These are phyloP conservation scores for Wilhelminamyces savonicus DNA, from an alignment of 805 yeast species.

Conservation along the genomic window DNA sequence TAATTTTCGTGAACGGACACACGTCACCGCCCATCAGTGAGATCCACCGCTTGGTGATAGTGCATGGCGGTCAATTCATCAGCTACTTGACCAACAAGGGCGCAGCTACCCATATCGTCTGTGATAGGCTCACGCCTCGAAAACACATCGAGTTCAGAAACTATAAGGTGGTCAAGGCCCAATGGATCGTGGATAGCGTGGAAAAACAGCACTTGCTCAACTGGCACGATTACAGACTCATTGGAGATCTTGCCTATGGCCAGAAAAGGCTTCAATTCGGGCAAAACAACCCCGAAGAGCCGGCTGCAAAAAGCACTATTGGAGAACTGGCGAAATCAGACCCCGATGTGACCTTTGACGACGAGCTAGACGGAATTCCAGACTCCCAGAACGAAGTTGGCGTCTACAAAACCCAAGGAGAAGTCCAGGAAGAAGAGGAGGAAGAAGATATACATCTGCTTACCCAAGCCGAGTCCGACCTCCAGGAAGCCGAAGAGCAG, in stretches of 20 bases:
- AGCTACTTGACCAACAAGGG: slow-evolving; percentile 67
- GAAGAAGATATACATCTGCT: neutral
- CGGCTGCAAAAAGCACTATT: no score
- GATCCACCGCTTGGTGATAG: slow-evolving; percentile 62
- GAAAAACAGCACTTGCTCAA: slow-evolving; percentile 41
- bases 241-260: slow-evolving; percentile 47
- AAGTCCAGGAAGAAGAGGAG: neutral
- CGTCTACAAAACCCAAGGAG: no score
- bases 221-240: slow-evolving; percentile 63
- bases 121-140: slow-evolving; percentile 70
- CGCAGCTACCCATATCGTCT: slow-evolving; percentile 78
- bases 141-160: slow-evolving; percentile 60
- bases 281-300: neutral
- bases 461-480: neutral
- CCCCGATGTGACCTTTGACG: no score
- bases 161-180: slow-evolving; percentile 72
- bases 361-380: no score
- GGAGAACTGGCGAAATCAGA: no score
- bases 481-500: neutral
- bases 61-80: slow-evolving; percentile 75
- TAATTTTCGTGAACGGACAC: slow-evolving; percentile 81
- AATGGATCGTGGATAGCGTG: slow-evolving; percentile 73
- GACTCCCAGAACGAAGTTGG: no score
- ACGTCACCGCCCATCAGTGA: slow-evolving; percentile 75
- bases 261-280: slow-evolving; percentile 36